Percentiles rank a stretch among this genome's conserved stretches.
phyloP scores from a whole-genome alignment of 352 stramenopile genomes.

The Pythium phragmiticola region DNA sequence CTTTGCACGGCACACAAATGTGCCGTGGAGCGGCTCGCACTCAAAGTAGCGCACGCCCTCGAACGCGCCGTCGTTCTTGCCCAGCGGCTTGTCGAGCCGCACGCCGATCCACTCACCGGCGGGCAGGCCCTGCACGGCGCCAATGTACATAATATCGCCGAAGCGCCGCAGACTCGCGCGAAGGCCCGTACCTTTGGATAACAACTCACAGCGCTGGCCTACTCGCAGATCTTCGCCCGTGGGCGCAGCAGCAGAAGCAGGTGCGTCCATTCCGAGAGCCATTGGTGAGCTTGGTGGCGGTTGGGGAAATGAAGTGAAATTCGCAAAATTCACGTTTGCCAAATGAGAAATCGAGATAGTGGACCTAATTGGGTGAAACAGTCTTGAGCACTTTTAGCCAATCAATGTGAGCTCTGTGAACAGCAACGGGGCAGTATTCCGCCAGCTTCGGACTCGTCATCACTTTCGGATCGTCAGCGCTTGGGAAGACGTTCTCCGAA shows the following conservation, averaged over 20 bases:
- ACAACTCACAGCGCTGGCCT: slow-evolving; percentile 56
- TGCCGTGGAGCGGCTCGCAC: slow-evolving; percentile 50
- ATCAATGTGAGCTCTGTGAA: slow-evolving; percentile 13
- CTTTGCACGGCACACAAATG: slow-evolving; percentile 64
- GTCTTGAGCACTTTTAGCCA: neutral
- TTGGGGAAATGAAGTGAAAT: slow-evolving; percentile 10
- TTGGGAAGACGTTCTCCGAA: neutral
- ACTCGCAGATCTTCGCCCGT: slow-evolving; percentile 19
- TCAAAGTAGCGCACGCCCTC: slow-evolving; percentile 66
- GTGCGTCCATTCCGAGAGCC: slow-evolving; percentile 5
- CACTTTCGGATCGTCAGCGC: slow-evolving; percentile 20
- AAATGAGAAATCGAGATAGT: neutral
- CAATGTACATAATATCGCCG: slow-evolving; percentile 68
- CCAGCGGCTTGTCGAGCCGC: slow-evolving; percentile 68
- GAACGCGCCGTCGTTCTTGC: slow-evolving; percentile 68
- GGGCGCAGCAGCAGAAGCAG: neutral
- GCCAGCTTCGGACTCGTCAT: neutral
- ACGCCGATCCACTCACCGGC: slow-evolving; percentile 71
- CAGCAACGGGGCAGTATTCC: slow-evolving; percentile 11
- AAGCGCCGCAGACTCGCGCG: slow-evolving; percentile 67
- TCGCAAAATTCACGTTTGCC: neutral
- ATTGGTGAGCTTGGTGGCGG: slow-evolving; percentile 14
- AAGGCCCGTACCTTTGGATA: slow-evolving; percentile 36
- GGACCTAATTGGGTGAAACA: neutral
- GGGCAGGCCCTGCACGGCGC: slow-evolving; percentile 45